Evolutionary conservation across 768 basidiomycete genomes (phyloP).

Genomic region (Sistotremastrum niveocremeum): DNA sequence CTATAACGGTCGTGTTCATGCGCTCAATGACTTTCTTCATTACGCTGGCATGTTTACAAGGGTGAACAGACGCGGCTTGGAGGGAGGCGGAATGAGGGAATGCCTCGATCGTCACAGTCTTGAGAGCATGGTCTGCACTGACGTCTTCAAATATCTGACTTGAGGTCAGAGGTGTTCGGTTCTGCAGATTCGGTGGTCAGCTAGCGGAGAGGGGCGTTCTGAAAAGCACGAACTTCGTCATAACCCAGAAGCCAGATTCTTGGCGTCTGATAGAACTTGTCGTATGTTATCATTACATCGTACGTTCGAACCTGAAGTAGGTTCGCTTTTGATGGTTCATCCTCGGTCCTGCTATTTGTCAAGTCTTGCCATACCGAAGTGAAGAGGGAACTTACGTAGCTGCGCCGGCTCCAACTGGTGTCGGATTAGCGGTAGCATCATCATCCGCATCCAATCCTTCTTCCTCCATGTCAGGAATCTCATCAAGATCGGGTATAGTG

Average conservation of each 20-base stretch:
- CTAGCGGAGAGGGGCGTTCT: neutral
- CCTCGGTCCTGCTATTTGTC: slow-evolving; percentile 27
- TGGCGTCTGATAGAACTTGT: slow-evolving; percentile 99
- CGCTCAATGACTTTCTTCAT: slow-evolving; percentile 99
- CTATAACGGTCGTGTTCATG: slow-evolving; percentile 84
- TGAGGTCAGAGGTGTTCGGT: slow-evolving; percentile 77
- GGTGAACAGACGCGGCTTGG: slow-evolving; percentile 88
- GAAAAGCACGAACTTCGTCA: slow-evolving; percentile 57
- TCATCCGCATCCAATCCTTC: slow-evolving; percentile 83
- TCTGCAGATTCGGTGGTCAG: slow-evolving; percentile 29
- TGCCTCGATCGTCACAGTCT: slow-evolving; percentile 96
- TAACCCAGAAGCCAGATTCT: slow-evolving; percentile 96
- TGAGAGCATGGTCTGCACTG: slow-evolving; percentile 92
- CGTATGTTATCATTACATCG: slow-evolving; percentile 99
- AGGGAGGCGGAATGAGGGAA: slow-evolving; percentile 89
- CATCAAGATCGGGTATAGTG: slow-evolving; percentile 80
- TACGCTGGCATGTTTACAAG: slow-evolving; percentile 96
- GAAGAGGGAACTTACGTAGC: slow-evolving; percentile 29
- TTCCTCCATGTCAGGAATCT: slow-evolving; percentile 99
- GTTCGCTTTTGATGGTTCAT: slow-evolving; percentile 63
- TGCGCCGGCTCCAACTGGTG: slow-evolving; percentile 26
- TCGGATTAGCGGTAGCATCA: slow-evolving; percentile 56
- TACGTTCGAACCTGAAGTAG: slow-evolving; percentile 94
- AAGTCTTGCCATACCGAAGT: neutral
- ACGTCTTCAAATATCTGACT: slow-evolving; percentile 94